These are phyloP conservation scores for Posidonia australis DNA, from an alignment of 106 monocot species.

Conservation along the genomic window DNA sequence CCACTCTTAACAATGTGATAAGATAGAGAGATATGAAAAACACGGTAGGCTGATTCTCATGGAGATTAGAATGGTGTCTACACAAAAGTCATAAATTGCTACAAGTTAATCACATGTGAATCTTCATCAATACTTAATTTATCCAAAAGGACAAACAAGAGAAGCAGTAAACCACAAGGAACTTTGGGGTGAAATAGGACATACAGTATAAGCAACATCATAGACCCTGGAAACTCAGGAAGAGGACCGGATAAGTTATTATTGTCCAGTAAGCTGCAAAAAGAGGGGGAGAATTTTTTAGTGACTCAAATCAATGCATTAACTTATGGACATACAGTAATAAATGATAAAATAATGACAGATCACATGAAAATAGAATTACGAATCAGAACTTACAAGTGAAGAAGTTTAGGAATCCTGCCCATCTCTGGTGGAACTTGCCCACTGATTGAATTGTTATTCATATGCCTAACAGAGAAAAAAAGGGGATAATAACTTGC, in stretches of 20 bases:
- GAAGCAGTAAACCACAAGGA: neutral
- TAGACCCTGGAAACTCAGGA: constrained; percentile 67
- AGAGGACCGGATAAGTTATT: constrained; percentile 85
- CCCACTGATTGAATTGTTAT: constrained; percentile 95
- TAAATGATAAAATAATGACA: too few relatives aligned
- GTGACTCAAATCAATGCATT: neutral
- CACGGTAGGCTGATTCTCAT: too few relatives aligned
- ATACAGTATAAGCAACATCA: constrained; percentile 72
- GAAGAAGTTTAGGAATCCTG: constrained; percentile 69
- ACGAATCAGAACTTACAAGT: constrained; percentile 55
- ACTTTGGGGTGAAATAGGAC: constrained; percentile 16
- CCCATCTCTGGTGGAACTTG: constrained; percentile 78
- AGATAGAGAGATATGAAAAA: too few relatives aligned
- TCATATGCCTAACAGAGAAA: constrained; percentile 76
- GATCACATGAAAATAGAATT: too few relatives aligned
- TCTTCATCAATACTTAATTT: neutral
- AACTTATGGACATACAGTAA: neutral
- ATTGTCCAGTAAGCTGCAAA: constrained; percentile 87
- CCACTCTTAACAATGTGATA: too few relatives aligned
- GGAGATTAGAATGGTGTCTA: too few relatives aligned
- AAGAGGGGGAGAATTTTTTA: neutral
- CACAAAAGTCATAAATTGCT: too few relatives aligned
- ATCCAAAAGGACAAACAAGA: constrained; percentile 1
- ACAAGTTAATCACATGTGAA: neutral
- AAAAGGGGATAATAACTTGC: neutral